Evolutionary conservation across 1,284 basidiomycete species (phyloP).

Genomic region (Fereydounia khargensis): DNA sequence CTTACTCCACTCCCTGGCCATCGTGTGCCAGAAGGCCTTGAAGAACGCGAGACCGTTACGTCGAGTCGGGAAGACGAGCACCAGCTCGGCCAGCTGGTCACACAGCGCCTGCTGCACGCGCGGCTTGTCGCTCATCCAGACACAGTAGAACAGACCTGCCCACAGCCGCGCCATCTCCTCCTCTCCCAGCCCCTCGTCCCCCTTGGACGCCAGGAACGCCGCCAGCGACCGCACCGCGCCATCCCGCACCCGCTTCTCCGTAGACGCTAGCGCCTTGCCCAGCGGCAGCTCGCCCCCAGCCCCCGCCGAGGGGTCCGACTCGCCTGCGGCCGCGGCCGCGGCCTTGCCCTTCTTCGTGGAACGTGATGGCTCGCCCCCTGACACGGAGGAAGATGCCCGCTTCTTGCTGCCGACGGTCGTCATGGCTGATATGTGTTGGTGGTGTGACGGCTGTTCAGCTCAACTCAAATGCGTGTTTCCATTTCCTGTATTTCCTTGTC

Average conservation of each 20-base stretch:
- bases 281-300: conserved; percentile 40
- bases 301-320: too few species aligned
- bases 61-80: conserved; percentile 52
- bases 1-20: conserved; percentile 84
- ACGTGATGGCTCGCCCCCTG: too few species aligned
- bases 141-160: conserved; percentile 96
- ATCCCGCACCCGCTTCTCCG: conserved; percentile 70
- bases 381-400: too few species aligned
- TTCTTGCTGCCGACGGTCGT: too few species aligned
- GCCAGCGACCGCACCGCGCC: conserved; percentile 77
- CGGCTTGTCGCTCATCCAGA: conserved; percentile 99
- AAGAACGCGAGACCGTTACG: conserved; percentile 73
- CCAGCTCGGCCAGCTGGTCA: conserved; percentile 74
- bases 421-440: too few species aligned
- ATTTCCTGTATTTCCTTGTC: too few species aligned
- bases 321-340: neutral
- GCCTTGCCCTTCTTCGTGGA: conserved; percentile 1
- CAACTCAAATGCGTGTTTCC: too few species aligned
- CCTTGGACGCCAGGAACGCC: conserved; percentile 61
- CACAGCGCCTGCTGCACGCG: conserved; percentile 91
- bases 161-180: conserved; percentile 86
- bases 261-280: conserved; percentile 44
- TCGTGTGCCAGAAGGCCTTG: conserved; percentile 83
- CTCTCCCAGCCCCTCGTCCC: conserved; percentile 62
- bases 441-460: too few species aligned